These are phyloP conservation scores for Metroxylon sagu DNA, from an alignment of 176 grass and related monocot genomes.

Conservation along the genomic window DNA sequence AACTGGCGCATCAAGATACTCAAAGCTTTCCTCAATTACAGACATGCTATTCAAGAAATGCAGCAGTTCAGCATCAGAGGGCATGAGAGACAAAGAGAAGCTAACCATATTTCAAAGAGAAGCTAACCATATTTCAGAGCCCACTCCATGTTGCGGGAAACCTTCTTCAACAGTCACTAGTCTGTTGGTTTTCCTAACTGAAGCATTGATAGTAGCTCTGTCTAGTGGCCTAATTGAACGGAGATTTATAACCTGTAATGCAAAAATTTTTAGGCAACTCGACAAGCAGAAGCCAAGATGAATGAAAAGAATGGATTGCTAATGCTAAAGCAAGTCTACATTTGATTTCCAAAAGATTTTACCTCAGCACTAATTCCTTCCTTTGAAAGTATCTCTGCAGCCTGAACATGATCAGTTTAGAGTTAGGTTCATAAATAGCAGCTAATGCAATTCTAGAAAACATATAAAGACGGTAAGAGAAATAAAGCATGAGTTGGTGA, in stretches of 20 bases:
- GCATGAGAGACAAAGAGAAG: background rate
- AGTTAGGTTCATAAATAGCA: background rate
- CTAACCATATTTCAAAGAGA: background rate
- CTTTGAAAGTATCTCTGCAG: conserved; percentile 74
- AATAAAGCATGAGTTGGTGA: no score
- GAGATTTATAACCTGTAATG: conserved; percentile 84
- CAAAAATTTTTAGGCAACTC: conserved; percentile 5
- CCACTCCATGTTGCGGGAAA: conserved; percentile 88
- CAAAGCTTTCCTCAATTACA: conserved; percentile 82
- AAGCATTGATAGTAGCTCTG: conserved; percentile 77
- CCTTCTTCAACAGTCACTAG: conserved; percentile 83
- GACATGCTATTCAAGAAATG: conserved; percentile 50
- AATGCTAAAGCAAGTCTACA: no score
- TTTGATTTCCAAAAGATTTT: conserved; percentile 19
- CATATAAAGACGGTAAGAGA: background rate
- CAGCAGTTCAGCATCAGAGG: background rate
- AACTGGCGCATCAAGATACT: conserved; percentile 86
- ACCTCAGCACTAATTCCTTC: conserved; percentile 98
- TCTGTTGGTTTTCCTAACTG: conserved; percentile 93
- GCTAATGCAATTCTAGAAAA: background rate
- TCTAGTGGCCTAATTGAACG: conserved; percentile 86
- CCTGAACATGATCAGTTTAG: conserved; percentile 38
- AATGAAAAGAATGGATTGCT: no score
- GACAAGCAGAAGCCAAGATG: no score
- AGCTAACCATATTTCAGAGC: conserved; percentile 83